Base-by-base conservation (phyloP, 176 grass and related monocot species). In the Paspalum notatum region DNA sequence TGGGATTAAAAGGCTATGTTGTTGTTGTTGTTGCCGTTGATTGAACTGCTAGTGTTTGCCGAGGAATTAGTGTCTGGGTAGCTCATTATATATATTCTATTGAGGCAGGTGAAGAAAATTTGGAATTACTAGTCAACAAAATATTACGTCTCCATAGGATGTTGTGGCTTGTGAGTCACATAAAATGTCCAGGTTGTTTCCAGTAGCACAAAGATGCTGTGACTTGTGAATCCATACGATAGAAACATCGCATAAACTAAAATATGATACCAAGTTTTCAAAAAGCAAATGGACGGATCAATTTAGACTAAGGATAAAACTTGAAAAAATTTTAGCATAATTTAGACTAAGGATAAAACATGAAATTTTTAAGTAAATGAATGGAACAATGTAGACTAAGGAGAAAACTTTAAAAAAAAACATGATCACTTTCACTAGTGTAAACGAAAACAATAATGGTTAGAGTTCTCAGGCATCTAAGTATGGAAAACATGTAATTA, bases 201-300 rank as follows among this genome's bases (percentile, higher is more conserved):
- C 9, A 21, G 3, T 42, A 54, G 12, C 20, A 25, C 43, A n/a
- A n/a, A 60, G 6, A 11, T 76, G 40, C 21, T n/a, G n/a, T n/a
- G n/a, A n/a, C n/a, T n/a, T 68, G n/a, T 38, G 37, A 44, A 13
- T 80, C 5, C 50, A 56, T 50, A 8, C 38, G 68, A 68, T 37
- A 74, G 57, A 53, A 12, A 53, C 16, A 5, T 72, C 26, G 15
- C 9, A 24, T 40, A 39, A 20, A 72, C 26, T 52, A 37, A 72
- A 72, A 72, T 14, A 72, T 26, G 45, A 49, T 70, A 12, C 44
- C 67, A 70, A 24, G 44, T 70, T 70, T 48, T 22, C 24, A 71
- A 32, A 32, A 48, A 50, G 68, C 10, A 54, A 74, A 42, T 43
- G 7, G 1, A 14, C 16, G 4, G 53, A 67, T 48, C 39, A 67